Evolutionary conservation across 2,329 filamentous ascomycete genomes (phyloP).

Genomic region (Cercospora sojina): DNA sequence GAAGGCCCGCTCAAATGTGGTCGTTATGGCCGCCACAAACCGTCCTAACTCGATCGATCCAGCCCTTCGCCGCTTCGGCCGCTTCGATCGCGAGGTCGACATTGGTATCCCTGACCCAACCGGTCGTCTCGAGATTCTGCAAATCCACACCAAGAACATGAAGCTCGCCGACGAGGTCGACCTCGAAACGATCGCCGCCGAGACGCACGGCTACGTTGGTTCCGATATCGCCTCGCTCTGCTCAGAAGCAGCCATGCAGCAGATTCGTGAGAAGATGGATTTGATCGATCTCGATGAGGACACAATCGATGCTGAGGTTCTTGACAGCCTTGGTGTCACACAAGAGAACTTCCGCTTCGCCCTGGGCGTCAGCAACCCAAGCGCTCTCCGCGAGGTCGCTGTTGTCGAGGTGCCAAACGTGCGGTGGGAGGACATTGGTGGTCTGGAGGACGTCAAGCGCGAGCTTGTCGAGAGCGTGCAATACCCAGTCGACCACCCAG

Average conservation of each 20-base stretch:
- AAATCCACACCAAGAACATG: conserved; percentile 99
- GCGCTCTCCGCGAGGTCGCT: conserved; percentile 95
- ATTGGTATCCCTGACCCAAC: conserved; percentile 98
- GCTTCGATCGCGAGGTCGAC: conserved; percentile 98
- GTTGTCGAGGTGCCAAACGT: conserved; percentile 99
- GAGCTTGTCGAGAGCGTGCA: conserved; percentile 98
- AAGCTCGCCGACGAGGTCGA: conserved; percentile 97
- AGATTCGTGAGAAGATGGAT: conserved; percentile 99
- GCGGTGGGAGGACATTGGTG: conserved; percentile 99
- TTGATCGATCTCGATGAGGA: conserved; percentile 98
- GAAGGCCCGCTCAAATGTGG: conserved; percentile 98
- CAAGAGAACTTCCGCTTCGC: conserved; percentile 99
- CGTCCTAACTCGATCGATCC: conserved; percentile 98
- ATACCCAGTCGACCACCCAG: conserved; percentile 98
- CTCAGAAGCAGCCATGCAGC: conserved; percentile 99
- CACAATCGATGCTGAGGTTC: conserved; percentile 96
- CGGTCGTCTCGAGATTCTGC: conserved; percentile 95
- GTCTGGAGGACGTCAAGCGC: conserved; percentile 96
- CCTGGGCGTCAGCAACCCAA: conserved; percentile 96
- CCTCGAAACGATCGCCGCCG: conserved; percentile 90
- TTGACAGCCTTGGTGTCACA: conserved; percentile 96
- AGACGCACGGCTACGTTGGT: conserved; percentile 98
- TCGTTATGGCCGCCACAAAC: conserved; percentile 99
- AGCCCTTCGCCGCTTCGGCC: conserved; percentile 93
- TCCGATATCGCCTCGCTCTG: conserved; percentile 97